Percentiles rank a stretch among this genome's conserved stretches.
Evolutionary conservation across 2,329 filamentous ascomycete genomes (phyloP).

Genomic region (Paecilomyces formosus): DNA sequence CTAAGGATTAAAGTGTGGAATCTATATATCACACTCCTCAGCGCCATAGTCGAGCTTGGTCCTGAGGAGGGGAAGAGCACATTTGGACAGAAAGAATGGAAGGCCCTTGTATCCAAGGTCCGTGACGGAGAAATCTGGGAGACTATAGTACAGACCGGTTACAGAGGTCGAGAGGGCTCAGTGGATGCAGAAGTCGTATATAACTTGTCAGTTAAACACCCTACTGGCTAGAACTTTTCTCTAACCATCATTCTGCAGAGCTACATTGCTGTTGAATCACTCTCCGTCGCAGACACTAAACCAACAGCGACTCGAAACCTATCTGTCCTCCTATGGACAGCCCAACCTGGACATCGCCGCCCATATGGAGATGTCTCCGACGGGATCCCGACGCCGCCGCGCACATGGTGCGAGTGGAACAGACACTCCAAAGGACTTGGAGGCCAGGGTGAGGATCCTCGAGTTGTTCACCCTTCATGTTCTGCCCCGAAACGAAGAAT

Average conservation of each 20-base stretch:
- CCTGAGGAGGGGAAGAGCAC: constrained; percentile 81
- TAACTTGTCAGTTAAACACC: constrained; percentile 36
- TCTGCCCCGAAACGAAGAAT: constrained; percentile 86
- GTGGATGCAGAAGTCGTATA: constrained; percentile 88
- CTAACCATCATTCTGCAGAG: constrained; percentile 45
- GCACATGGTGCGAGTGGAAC: constrained; percentile 50
- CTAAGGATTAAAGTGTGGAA: constrained; percentile 96
- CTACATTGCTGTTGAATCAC: constrained; percentile 85
- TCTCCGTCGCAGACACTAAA: constrained; percentile 75
- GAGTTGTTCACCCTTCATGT: constrained; percentile 95
- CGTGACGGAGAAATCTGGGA: constrained; percentile 92
- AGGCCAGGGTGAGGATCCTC: constrained; percentile 80
- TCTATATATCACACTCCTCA: constrained; percentile 87
- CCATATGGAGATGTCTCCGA: constrained; percentile 44
- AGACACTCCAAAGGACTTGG: constrained; percentile 75
- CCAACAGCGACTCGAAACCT: constrained; percentile 80
- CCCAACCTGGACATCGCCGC: constrained; percentile 66
- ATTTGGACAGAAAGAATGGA: constrained; percentile 83
- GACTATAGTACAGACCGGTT: constrained; percentile 78
- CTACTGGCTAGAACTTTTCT: constrained; percentile 5
- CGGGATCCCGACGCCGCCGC: constrained; percentile 24
- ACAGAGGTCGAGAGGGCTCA: constrained; percentile 78
- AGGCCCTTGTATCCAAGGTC: constrained; percentile 71
- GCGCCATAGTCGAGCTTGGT: constrained; percentile 82
- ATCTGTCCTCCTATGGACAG: constrained; percentile 68